Evolutionary conservation across 1,284 basidiomycete species (phyloP).

Genomic region (Cryptococcus sp.): DNA sequence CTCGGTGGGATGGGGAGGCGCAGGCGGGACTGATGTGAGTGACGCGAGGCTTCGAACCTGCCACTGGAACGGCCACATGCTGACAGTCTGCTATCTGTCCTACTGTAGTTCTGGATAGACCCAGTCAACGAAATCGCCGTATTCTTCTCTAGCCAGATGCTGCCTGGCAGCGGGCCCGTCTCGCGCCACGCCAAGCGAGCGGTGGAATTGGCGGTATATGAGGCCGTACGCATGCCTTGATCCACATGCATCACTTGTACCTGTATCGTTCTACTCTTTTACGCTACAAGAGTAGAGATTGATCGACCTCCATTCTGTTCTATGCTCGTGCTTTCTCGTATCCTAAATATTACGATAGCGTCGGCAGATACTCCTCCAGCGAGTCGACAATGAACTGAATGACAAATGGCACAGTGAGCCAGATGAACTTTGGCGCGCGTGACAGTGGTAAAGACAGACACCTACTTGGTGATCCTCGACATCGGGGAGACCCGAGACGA

Average conservation of each 20-base stretch:
- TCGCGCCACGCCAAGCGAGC: not conserved
- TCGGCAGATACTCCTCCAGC: not conserved
- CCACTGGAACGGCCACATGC: not conserved
- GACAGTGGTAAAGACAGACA: not conserved
- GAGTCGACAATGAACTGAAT: not conserved
- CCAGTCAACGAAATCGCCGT: not conserved
- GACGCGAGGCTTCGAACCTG: not conserved
- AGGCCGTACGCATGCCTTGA: not conserved
- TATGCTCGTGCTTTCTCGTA: no score
- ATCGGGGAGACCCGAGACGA: not conserved
- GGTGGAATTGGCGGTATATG: not conserved
- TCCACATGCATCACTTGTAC: not conserved
- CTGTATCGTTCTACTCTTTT: no score
- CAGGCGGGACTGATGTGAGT: not conserved
- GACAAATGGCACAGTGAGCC: not conserved
- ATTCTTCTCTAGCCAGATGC: not conserved
- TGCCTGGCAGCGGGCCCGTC: not conserved
- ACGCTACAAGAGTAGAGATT: no score
- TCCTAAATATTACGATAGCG: not conserved
- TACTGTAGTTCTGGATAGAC: constrained; percentile 2
- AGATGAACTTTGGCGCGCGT: not conserved
- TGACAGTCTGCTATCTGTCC: not conserved
- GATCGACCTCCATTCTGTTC: no score
- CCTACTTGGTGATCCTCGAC: not conserved
- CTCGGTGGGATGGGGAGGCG: not conserved